These are phyloP conservation scores for Coriaria nepalensis DNA, from an alignment of 306 rosid genomes.

Conservation along the genomic window DNA sequence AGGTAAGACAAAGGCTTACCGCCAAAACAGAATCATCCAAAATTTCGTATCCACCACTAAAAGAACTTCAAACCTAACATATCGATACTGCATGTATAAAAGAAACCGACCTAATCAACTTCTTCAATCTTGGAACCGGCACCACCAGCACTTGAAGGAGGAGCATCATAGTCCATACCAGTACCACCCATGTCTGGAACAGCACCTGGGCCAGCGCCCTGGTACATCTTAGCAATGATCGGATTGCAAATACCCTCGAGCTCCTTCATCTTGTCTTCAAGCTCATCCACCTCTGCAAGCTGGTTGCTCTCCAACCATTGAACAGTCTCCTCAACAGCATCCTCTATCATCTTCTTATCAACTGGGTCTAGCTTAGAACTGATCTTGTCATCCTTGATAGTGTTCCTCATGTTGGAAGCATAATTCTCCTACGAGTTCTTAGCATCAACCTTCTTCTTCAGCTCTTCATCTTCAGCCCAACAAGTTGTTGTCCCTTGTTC, in stretches of 20 bases:
- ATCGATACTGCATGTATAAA: background rate
- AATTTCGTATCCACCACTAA: too few relatives aligned
- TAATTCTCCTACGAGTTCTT: conserved; percentile 42
- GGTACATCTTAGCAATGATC: conserved; percentile 50
- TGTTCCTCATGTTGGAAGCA: conserved; percentile 45
- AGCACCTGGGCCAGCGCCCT: conserved; percentile 21
- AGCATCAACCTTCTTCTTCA: conserved; percentile 42
- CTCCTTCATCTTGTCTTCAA: conserved; percentile 55
- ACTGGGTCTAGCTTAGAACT: conserved; percentile 17
- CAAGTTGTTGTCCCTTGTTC: conserved; percentile 42
- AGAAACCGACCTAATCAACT: conserved; percentile 24
- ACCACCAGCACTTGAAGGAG: conserved; percentile 29
- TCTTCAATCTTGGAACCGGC: conserved; percentile 60
- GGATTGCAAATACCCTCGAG: conserved; percentile 48
- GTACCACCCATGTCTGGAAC: conserved; percentile 29
- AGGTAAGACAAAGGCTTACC: too few relatives aligned
- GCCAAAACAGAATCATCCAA: too few relatives aligned
- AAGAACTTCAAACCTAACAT: background rate
- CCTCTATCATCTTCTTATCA: conserved; percentile 47
- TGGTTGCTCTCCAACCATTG: conserved; percentile 51
- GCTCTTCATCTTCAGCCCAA: conserved; percentile 53
- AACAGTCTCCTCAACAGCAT: conserved; percentile 32
- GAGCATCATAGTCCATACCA: conserved; percentile 37
- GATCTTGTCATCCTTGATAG: conserved; percentile 36
- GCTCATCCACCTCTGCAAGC: conserved; percentile 45